phyloP scores from a whole-genome alignment of 306 rosid species.

The Ammopiptanthus mongolicus region DNA sequence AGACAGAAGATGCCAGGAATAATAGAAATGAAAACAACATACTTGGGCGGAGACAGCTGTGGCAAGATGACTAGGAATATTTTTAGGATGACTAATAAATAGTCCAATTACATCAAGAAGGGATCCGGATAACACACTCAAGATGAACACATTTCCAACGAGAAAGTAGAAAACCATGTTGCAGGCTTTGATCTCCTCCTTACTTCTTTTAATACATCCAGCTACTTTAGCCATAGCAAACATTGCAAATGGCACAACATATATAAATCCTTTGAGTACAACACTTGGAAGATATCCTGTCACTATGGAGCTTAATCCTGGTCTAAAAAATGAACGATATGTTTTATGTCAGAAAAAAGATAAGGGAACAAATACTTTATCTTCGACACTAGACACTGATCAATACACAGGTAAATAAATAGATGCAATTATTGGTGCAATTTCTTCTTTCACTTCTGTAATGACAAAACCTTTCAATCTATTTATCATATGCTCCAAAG shows the following conservation, averaged over 20 bases:
- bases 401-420: not conserved
- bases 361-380: constrained; percentile 4
- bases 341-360: constrained; percentile 13
- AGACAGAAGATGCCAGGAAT: not conserved
- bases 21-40: constrained; percentile 29
- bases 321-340: constrained; percentile 44
- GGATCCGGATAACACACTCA: constrained; percentile 86
- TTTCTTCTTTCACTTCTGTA: not conserved
- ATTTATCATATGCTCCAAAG: not conserved
- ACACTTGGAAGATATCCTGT: constrained; percentile 92
- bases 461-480: not conserved
- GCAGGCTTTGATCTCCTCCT: constrained; percentile 89
- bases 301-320: constrained; percentile 82
- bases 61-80: constrained; percentile 71
- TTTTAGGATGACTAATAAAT: constrained; percentile 57
- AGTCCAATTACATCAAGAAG: constrained; percentile 75
- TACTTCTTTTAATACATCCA: constrained; percentile 81
- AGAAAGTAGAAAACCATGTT: constrained; percentile 92
- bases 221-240: constrained; percentile 75
- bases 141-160: constrained; percentile 85
- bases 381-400: not conserved
- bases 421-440: not conserved
- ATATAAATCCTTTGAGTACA: constrained; percentile 72
- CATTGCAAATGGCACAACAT: constrained; percentile 79
- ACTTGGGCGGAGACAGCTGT: constrained; percentile 79